Conservation (phyloP, 2,329 filamentous ascomycete species). For the Alternaria brassicae region DNA sequence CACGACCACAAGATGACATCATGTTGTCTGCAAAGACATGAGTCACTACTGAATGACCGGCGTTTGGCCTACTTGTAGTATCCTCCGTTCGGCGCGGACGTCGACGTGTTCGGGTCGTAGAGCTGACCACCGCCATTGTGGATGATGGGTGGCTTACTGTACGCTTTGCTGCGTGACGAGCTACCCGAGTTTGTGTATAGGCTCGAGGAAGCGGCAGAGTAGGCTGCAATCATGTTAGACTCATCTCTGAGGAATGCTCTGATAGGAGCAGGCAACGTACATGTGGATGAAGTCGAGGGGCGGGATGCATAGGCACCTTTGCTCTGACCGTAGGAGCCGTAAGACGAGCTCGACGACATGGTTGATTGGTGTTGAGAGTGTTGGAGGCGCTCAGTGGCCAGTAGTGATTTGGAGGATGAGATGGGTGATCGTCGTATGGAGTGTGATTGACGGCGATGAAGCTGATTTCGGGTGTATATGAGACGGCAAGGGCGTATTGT, state of each 20-base stretch:
- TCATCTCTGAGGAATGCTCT: not conserved
- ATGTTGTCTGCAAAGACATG: not conserved
- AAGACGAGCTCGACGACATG: conserved; percentile 39
- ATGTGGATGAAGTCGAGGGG: conserved; percentile 35
- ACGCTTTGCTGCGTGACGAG: conserved; percentile 33
- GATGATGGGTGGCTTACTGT: conserved; percentile 40
- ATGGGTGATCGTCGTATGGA: not conserved
- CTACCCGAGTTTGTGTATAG: conserved; percentile 34
- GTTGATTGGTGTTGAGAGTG: conserved; percentile 23
- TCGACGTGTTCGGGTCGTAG: conserved; percentile 40
- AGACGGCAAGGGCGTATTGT: conserved; percentile 11
- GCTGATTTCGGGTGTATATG: conserved; percentile 19
- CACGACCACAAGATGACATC: not conserved
- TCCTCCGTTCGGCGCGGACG: conserved; percentile 36
- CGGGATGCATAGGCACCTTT: conserved; percentile 34
- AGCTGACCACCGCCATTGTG: conserved; percentile 41
- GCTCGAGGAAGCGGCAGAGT: conserved; percentile 30
- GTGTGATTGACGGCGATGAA: conserved; percentile 13
- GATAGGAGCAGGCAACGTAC: conserved; percentile 25
- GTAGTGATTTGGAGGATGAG: conserved; percentile 20
- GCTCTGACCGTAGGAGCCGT: conserved; percentile 33
- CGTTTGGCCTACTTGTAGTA: conserved; percentile 36
- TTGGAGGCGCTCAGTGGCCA: conserved; percentile 14
- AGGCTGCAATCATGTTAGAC: conserved; percentile 22
- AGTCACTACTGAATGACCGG: not conserved